Evolutionary conservation across 2,329 filamentous ascomycete genomes (phyloP), one percentile per base, ranked within the genome.

Genomic region (Phialophora macrospora): DNA sequence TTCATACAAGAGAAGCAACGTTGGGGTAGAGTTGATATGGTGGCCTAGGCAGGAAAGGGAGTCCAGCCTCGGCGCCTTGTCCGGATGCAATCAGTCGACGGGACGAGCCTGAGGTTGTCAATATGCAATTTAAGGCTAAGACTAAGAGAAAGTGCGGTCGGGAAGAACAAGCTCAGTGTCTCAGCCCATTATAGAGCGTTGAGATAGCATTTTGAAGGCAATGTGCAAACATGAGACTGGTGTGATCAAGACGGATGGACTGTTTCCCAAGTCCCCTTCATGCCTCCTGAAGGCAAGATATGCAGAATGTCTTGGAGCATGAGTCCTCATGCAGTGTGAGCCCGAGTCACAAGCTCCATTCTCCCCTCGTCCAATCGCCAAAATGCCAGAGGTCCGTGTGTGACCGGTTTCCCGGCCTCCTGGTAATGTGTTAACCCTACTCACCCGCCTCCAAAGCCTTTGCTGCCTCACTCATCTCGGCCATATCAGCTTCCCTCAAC

Each of bases 401-500:
- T 7, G 38, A 41, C 4, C 14, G 26, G 20, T 49, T 8, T 1
- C 41, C 20, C 24, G n/a, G 12, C 4, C 3, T 26, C 22, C 22
- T 28, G 24, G 22, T 24, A 26, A 22, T 17, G 6, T 49, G 38
- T 44, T 17, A 44, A 8, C 34, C 41, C 24, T 20, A 46, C 22
- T 32, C 14, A 24, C 11, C 5, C n/a, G 32, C 38, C 41, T 41
- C 32, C 28, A 1, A 2, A 44, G 24, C 20, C 26, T 34, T 3
- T 44, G 38, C 38, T 20, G 38, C 38, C 17, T n/a, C 17, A 1
- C 24, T 34, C n/a, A 51, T 30, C 56, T 66, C 64, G 12, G 22
- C 48, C 26, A 54, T 48, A 48, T 83, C 81, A 0, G 74, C 77
- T 57, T 71, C 70, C 59, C 72, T 72, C 64, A 83, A 60, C 1